Conservation (phyloP, 805 yeast genomes). For the Starmerella apicola region DNA sequence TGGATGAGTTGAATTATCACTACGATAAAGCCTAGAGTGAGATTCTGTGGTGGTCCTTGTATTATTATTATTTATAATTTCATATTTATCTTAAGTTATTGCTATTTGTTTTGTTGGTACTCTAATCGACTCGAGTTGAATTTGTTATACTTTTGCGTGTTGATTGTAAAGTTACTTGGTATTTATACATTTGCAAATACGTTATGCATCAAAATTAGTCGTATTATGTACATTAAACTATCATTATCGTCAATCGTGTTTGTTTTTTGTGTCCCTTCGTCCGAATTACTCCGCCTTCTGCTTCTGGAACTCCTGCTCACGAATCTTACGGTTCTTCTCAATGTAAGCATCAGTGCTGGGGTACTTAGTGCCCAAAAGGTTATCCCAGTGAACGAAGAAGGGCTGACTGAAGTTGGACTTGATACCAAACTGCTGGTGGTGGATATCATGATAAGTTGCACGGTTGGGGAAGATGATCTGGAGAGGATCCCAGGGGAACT, state of each 20-base stretch:
- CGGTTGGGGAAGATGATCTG: slow-evolving; percentile 88
- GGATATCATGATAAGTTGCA: slow-evolving; percentile 92
- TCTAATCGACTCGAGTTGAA: too few relatives aligned
- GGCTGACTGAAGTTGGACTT: slow-evolving; percentile 92
- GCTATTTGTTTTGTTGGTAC: too few relatives aligned
- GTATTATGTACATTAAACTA: too few relatives aligned
- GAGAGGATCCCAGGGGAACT: slow-evolving; percentile 81
- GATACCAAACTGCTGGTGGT: slow-evolving; percentile 92
- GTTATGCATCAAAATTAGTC: too few relatives aligned
- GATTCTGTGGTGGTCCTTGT: too few relatives aligned
- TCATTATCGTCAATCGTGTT: too few relatives aligned
- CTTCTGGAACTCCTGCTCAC: slow-evolving; percentile 48
- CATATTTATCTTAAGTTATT: too few relatives aligned
- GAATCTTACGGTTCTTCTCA: slow-evolving; percentile 51
- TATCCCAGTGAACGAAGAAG: slow-evolving; percentile 90
- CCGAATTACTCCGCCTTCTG: slow-evolving; percentile 12
- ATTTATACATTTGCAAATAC: too few relatives aligned
- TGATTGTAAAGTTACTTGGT: too few relatives aligned
- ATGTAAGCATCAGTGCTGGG: slow-evolving; percentile 52
- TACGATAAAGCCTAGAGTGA: too few relatives aligned
- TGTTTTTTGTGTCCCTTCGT: background rate
- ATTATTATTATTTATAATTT: too few relatives aligned
- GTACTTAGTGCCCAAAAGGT: slow-evolving; percentile 56
- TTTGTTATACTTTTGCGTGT: too few relatives aligned
- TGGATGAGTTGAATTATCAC: background rate